Conservation (phyloP, 2,329 filamentous ascomycete genomes). For the Colletotrichum navitas region DNA sequence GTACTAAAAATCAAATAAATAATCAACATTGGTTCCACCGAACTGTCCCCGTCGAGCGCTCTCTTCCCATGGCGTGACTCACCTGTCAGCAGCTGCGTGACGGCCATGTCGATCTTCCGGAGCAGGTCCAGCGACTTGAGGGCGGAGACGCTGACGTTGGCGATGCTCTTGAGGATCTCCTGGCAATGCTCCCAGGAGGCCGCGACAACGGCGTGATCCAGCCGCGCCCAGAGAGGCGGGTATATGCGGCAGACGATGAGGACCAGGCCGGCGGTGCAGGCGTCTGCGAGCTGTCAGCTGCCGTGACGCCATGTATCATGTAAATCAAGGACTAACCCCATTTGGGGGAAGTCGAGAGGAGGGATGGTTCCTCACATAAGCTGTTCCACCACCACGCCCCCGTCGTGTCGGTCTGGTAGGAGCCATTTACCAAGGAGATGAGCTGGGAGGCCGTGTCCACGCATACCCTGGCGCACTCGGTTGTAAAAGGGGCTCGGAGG, state of each 20-base stretch:
- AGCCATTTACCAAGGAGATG: conserved; percentile 48
- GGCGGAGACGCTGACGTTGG: not conserved
- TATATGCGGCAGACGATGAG: conserved; percentile 13
- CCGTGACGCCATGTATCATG: not conserved
- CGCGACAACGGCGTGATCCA: not conserved
- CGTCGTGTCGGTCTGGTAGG: conserved; percentile 46
- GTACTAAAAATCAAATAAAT: not conserved
- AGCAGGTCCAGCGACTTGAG: conserved; percentile 21
- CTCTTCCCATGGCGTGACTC: not conserved
- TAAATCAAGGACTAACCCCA: no score
- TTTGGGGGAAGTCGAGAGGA: no score
- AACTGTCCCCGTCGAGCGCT: not conserved
- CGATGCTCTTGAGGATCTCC: not conserved
- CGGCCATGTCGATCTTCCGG: conserved; percentile 9
- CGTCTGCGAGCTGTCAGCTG: not conserved
- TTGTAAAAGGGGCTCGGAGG: conserved; percentile 2
- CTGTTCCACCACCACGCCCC: conserved; percentile 56
- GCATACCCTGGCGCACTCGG: conserved; percentile 50
- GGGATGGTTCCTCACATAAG: conserved; percentile 49
- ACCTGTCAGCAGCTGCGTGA: conserved; percentile 5
- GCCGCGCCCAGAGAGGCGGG: conserved; percentile 1
- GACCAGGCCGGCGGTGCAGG: conserved; percentile 11
- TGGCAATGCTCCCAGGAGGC: conserved; percentile 12
- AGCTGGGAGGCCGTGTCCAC: conserved; percentile 49
- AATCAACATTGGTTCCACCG: not conserved